Evolutionary conservation across 1,139 yeast genomes (phyloP), one percentile per base, ranked within the genome.

Genomic region (Pichia sp.): DNA sequence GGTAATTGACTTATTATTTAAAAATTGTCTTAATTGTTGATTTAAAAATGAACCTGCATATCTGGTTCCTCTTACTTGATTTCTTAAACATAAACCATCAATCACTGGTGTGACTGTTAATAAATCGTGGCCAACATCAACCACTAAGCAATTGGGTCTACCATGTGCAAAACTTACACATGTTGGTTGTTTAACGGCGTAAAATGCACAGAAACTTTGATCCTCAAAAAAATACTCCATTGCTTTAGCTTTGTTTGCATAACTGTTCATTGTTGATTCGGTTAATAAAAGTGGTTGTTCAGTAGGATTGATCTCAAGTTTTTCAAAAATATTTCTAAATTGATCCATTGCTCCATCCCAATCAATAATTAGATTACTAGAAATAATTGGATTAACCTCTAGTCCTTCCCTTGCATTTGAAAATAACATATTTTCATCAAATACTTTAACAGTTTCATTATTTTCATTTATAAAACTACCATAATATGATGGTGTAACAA

Each of bases 131-230:
- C 99, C 98, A 40, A 90, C 69, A 65, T 94, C 97, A 39, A 94
- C 95, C 32, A 94, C 94, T 46, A 92, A 71, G 61, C 97, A 95
- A 57, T 86, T 88, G 40, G 96, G 92, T 63, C 96, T 78, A 4
- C 97, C 97, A 57, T 87, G 85, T 23, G 96, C 95, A 68, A 92
- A 92, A 7, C 96, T 82, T 1, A 88, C 82, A 68, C 96, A 87
- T 0, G 95, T 87, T 18, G 97, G 95, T 3, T 83, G 74, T 53
- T 90, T 85, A 29, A 90, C 92, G 38, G 88, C 68, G 64, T 85
- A 94, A 51, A 89, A 80, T 0, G 96, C 98, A 25, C 96, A 94
- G 56, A 84, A 85, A 32, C 80, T 74, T 62, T 85, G 76, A 25
- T 73, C 70, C 62, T 90, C 97, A 55, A 85, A 76, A 43, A 88